Base-by-base conservation (phyloP, 2,329 filamentous ascomycete species). In the Paracorniculantispora psalliotae region DNA sequence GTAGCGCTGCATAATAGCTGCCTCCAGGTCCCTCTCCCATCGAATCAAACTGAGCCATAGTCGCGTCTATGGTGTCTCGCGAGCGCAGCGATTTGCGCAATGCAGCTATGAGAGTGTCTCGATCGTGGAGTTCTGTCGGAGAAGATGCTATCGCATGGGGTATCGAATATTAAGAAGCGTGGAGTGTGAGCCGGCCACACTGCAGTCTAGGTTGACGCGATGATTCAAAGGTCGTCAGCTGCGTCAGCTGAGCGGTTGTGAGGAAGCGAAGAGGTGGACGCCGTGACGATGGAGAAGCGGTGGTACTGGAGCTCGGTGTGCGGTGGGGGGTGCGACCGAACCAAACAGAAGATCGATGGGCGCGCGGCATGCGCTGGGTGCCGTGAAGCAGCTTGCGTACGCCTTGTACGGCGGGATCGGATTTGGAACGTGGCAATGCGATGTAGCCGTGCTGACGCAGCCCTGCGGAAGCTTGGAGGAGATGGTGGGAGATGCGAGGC, bases 1-100 rank as follows among this genome's bases (percentile, higher is more conserved):
- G 73, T 54, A 75, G 62, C 3, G 67, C 52, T 25, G 69, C 68
- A 60, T 74, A 75, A 13, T 65, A 59, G 58, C 48, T 67, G 9
- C 63, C 59, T 33, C 69, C 67, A 13, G 65, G 62, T 50, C 69
- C 70, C 52, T 66, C 64, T 26, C 68, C 68, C 59, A 67, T 63
- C 58, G 69, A 47, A 25, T 69, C 61, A 59, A 72, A 72, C 46
- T 60, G 59, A 37, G 66, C 62, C 72, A 75, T 74, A n/a, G 44
- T 49, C n/a, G 33, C 25, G 33, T 4, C 17, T 17, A 13, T 41
- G 8, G 17, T 17, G 6, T 47, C 17, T 25, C 21, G 50, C 30
- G 44, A 17, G 9, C n/a, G 30, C n/a, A 48, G 57, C 30, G 15
- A 33, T 50, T 9, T 25, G 55, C 17, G 26, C 33, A 28, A 15